phyloP scores from a whole-genome alignment of 257 asterid species.

The Solanum sitiens region DNA sequence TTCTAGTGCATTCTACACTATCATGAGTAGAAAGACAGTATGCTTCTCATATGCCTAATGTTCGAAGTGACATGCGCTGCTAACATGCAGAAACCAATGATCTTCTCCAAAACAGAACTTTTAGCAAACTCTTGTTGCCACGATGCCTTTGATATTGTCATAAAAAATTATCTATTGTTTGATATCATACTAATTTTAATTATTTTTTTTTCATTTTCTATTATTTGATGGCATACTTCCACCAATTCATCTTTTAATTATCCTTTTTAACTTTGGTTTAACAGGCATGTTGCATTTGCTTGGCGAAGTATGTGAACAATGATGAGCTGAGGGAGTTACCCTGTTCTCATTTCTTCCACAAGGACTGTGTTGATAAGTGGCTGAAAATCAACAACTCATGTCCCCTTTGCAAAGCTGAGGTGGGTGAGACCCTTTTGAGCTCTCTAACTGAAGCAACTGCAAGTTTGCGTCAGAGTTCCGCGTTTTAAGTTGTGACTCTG shows the following conservation, averaged over 20 bases:
- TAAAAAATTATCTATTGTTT: neutral
- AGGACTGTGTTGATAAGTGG: conserved; percentile 95
- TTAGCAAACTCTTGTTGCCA: neutral
- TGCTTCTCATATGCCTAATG: neutral
- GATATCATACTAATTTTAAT: neutral
- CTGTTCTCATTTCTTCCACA: conserved; percentile 87
- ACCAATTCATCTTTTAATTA: neutral
- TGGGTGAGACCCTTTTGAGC: conserved; percentile 55
- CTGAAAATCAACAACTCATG: conserved; percentile 79
- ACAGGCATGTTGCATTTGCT: conserved; percentile 95
- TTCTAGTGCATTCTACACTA: neutral
- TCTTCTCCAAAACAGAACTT: neutral
- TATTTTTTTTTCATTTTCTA: neutral
- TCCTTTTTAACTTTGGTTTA: neutral
- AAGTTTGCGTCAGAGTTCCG: conserved; percentile 22
- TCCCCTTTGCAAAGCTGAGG: conserved; percentile 94
- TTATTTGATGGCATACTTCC: neutral
- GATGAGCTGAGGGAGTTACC: conserved; percentile 86
- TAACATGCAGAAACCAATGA: neutral
- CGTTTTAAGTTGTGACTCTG: conserved; percentile 1
- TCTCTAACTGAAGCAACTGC: conserved; percentile 58
- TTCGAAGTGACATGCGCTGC: neutral
- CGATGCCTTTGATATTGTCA: neutral
- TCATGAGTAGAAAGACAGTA: neutral
- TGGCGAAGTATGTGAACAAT: conserved; percentile 70